Evolutionary conservation across 202 grass and related monocot genomes (phyloP), one percentile per base, ranked within the genome.

Genomic region (Panicum hallii): DNA sequence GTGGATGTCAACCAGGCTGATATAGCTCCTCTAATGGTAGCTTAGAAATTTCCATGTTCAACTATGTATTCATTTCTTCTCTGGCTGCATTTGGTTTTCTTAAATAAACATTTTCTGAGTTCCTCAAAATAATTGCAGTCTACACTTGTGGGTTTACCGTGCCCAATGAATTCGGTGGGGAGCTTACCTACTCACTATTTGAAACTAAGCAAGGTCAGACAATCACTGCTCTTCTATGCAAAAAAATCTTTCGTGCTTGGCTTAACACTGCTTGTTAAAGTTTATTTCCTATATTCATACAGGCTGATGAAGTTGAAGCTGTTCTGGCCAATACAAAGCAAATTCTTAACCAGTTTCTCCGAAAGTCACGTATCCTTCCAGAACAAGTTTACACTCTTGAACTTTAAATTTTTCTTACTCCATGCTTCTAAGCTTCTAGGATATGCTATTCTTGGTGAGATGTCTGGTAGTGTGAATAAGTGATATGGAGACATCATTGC

Each of bases 301-400:
- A 98, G 95, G 87, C 75, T 85, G 93, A 98, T 85, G 90, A 95
- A 95, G 91, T 93, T 89, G 87, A 98, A 90, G 95, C 91, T 87
- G 80, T 90, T 89, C 50, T 98, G 67, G 95, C 91, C 48, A 98
- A 98, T 86, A 89, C 93, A 87, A 98, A 93, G 56, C 93, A 98
- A 91, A 98, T 98, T 85, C 95, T 98, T 82, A 98, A 90, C 68
- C 95, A 98, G 88, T 98, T 95, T 85, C 87, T 98, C 57, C 89
- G 16, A 23, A 98, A 98, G 69, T 98, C 95, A 67, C 78, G 95
- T 98, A 95, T 93, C 81, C 89, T 72, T 80, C 48, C 17, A 69
- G 61, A 40, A 89, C 42, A 72, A 63, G 7, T 82, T 71, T 46
- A 23, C 52, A 32, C 56, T 70, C 64, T 61, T 69, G 36, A 26